Evolutionary conservation across 495 filamentous ascomycete genomes (phyloP).

Genomic region (Apodospora peruviana): DNA sequence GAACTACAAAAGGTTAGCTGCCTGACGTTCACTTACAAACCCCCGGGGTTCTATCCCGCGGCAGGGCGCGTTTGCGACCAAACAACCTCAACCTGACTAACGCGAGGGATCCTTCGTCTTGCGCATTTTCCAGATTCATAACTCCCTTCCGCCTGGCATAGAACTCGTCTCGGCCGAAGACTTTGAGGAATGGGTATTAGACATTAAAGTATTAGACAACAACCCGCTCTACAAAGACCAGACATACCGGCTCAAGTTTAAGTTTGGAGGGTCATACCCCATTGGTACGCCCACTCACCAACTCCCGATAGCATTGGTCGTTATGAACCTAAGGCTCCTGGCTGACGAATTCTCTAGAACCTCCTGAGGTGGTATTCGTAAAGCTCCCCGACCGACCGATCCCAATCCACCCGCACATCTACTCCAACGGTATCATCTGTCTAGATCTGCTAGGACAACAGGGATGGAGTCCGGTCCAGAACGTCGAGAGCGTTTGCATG

Average conservation of each 20-base stretch:
- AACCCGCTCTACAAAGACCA: slow-evolving; percentile 86
- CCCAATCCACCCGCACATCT: slow-evolving; percentile 95
- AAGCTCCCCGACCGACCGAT: slow-evolving; percentile 62
- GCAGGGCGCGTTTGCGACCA: too few relatives aligned
- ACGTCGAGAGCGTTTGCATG: slow-evolving; percentile 94
- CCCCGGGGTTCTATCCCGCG: neutral
- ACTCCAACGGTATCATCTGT: slow-evolving; percentile 97
- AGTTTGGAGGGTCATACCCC: slow-evolving; percentile 76
- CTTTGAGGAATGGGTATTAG: slow-evolving; percentile 86
- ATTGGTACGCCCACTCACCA: slow-evolving; percentile 58
- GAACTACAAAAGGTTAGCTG: slow-evolving; percentile 44
- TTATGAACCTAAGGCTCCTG: too few relatives aligned
- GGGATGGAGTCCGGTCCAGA: slow-evolving; percentile 95
- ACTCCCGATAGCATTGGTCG: too few relatives aligned
- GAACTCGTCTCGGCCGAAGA: slow-evolving; percentile 71
- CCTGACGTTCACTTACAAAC: neutral
- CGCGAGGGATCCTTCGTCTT: too few relatives aligned
- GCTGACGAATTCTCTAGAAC: slow-evolving; percentile 56
- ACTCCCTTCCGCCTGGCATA: slow-evolving; percentile 64
- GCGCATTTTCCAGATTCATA: slow-evolving; percentile 55
- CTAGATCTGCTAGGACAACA: slow-evolving; percentile 81
- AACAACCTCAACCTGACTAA: too few relatives aligned
- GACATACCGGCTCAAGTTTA: slow-evolving; percentile 80
- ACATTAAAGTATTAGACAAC: slow-evolving; percentile 82
- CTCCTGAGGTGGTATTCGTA: slow-evolving; percentile 89